A percentile compares a stretch with the other conserved stretches of the same genome.
These are phyloP conservation scores for Helenozyma baotianmanensis DNA, from an alignment of 805 yeast species.

Conservation along the genomic window DNA sequence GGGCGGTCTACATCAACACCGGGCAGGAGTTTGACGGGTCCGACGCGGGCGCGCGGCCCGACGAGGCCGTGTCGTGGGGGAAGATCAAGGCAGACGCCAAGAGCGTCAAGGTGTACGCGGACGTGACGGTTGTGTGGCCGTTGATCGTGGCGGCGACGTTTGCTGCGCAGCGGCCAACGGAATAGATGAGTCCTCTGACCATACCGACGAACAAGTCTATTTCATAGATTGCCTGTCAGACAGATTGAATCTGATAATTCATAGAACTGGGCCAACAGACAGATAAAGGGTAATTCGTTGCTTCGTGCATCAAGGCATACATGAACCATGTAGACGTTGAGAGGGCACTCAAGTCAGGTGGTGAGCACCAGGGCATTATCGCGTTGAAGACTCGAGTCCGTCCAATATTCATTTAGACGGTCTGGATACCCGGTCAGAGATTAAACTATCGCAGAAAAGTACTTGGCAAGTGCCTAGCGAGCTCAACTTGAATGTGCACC, in stretches of 20 bases:
- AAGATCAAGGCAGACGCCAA: conserved; percentile 93
- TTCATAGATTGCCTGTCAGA: too few species aligned
- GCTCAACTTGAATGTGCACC: too few species aligned
- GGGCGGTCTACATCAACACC: conserved; percentile 94
- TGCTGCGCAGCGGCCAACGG: conserved; percentile 48
- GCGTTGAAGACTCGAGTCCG: too few species aligned
- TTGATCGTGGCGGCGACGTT: conserved; percentile 96
- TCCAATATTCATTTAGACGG: too few species aligned
- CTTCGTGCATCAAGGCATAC: too few species aligned
- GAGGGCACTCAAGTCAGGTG: too few species aligned
- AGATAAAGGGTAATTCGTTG: neutral
- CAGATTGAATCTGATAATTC: neutral
- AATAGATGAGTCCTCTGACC: neutral
- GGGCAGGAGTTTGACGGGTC: conserved; percentile 99
- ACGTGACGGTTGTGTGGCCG: conserved; percentile 92
- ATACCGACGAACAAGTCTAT: too few species aligned
- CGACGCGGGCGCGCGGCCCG: conserved; percentile 99
- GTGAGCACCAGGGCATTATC: too few species aligned
- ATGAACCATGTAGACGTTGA: too few species aligned
- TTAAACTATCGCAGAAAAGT: too few species aligned
- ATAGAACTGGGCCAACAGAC: neutral
- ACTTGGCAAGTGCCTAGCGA: too few species aligned
- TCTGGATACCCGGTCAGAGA: too few species aligned
- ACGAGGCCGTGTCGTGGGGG: conserved; percentile 99
- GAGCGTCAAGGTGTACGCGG: conserved; percentile 89